Percentiles rank a stretch among this genome's conserved stretches.
These are phyloP conservation scores for Trichosanthes cucumerina DNA, from an alignment of 306 rosid genomes.

Conservation along the genomic window DNA sequence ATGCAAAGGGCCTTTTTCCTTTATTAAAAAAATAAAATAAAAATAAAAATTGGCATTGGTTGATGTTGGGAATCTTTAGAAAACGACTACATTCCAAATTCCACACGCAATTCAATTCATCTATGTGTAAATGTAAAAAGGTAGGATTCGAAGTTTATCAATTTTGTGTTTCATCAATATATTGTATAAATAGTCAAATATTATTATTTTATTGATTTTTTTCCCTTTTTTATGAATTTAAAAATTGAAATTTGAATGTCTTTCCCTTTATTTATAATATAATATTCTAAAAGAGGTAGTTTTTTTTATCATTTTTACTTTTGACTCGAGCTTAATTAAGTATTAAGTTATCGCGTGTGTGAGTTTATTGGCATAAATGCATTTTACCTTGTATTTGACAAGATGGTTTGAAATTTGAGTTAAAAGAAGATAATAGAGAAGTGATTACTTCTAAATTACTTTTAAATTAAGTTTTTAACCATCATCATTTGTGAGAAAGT, in stretches of 20 bases:
- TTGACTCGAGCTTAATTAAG: neutral
- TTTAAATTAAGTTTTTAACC: too few species aligned
- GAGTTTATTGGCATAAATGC: too few species aligned
- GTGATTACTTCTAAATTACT: too few species aligned
- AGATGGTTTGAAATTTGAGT: neutral
- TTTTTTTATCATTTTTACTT: too few species aligned
- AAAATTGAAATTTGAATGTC: too few species aligned
- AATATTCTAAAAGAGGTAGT: too few species aligned
- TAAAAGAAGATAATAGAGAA: neutral
- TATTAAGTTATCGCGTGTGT: neutral
- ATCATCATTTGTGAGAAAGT: neutral
- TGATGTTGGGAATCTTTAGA: neutral
- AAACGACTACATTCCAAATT: neutral
- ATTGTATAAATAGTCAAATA: neutral
- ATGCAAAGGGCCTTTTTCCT: neutral
- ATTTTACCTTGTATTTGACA: too few species aligned
- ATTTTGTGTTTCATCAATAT: neutral
- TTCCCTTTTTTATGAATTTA: too few species aligned
- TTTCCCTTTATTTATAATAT: too few species aligned
- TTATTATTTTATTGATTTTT: too few species aligned
- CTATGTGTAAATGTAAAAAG: neutral
- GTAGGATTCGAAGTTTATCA: neutral
- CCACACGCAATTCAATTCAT: neutral
- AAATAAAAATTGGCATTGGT: too few species aligned
- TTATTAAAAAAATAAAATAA: too few species aligned